These are phyloP conservation scores for Colletotrichum echinochloae DNA, from an alignment of 2,329 filamentous ascomycete genomes.

Conservation along the genomic window DNA sequence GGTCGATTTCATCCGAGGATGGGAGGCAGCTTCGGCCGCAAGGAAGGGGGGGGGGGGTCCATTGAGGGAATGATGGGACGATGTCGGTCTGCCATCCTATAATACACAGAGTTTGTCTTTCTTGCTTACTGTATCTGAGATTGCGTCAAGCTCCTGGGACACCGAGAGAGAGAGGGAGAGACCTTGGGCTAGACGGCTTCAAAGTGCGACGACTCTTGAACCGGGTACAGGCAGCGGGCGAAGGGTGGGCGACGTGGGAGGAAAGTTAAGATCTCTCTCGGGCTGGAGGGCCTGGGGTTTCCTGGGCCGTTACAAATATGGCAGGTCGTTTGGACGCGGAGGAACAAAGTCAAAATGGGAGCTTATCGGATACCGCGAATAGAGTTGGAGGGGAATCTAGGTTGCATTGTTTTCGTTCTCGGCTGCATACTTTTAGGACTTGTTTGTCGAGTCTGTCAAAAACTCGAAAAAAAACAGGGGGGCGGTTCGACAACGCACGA, in stretches of 20 bases:
- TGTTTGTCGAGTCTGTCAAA: too few relatives aligned
- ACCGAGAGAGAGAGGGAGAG: background rate
- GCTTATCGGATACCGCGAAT: background rate
- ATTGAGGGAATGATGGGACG: too few relatives aligned
- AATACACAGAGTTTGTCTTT: too few relatives aligned
- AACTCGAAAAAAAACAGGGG: too few relatives aligned
- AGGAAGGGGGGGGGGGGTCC: too few relatives aligned
- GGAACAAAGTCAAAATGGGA: background rate
- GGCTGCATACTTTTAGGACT: too few relatives aligned
- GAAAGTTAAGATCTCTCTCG: background rate
- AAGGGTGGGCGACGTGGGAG: background rate
- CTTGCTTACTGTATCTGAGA: background rate
- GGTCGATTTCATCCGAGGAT: background rate
- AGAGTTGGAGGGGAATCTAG: background rate
- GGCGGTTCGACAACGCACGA: too few relatives aligned
- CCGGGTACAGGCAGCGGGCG: slow-evolving; percentile 3
- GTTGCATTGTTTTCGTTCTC: background rate
- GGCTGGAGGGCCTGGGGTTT: slow-evolving; percentile 2
- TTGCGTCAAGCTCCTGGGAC: background rate
- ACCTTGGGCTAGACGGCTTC: background rate
- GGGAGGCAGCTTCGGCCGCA: background rate
- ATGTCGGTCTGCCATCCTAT: background rate
- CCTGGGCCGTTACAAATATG: background rate
- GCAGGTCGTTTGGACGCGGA: background rate
- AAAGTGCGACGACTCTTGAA: background rate